Conservation (phyloP, 164 flowering plant species). For the Vitis riparia region DNA sequence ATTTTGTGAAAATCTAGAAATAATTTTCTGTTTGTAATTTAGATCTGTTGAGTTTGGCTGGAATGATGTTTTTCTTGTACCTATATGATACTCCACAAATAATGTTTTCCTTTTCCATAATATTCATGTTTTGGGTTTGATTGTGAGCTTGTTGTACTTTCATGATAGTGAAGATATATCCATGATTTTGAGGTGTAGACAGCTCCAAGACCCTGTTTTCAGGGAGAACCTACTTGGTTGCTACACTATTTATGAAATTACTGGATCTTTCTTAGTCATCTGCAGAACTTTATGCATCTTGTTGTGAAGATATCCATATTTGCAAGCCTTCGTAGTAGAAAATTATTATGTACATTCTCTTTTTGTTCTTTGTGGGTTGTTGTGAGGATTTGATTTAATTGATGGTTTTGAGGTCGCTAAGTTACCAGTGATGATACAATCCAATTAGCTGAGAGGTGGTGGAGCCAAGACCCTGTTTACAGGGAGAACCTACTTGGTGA, state of each 20-base stretch:
- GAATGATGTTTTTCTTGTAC: too few relatives aligned
- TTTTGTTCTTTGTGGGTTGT: not conserved
- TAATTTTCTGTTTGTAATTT: not conserved
- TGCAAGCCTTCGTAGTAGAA: too few relatives aligned
- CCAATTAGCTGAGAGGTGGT: constrained; percentile 25
- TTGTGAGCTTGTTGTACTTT: not conserved
- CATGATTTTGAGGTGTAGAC: constrained; percentile 19
- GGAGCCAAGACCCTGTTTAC: constrained; percentile 42
- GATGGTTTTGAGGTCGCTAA: not conserved
- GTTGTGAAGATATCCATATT: too few relatives aligned
- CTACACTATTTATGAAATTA: constrained; percentile 14
- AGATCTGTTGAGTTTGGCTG: too few relatives aligned
- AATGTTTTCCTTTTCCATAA: not conserved
- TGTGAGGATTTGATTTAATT: not conserved
- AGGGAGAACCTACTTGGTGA: constrained; percentile 51
- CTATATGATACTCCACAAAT: not conserved
- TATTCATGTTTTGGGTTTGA: not conserved
- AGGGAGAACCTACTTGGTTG: constrained; percentile 40
- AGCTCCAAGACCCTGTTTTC: constrained; percentile 31
- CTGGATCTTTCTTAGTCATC: constrained; percentile 25
- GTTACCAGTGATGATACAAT: constrained; percentile 21
- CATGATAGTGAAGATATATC: constrained; percentile 9
- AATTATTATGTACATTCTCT: too few relatives aligned
- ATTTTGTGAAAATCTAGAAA: not conserved
- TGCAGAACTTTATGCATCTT: not conserved